A percentile compares a stretch with the other conserved stretches of the same genome.
Evolutionary conservation across 306 rosid genomes (phyloP).

Genomic region (Arachis hypogaea): DNA sequence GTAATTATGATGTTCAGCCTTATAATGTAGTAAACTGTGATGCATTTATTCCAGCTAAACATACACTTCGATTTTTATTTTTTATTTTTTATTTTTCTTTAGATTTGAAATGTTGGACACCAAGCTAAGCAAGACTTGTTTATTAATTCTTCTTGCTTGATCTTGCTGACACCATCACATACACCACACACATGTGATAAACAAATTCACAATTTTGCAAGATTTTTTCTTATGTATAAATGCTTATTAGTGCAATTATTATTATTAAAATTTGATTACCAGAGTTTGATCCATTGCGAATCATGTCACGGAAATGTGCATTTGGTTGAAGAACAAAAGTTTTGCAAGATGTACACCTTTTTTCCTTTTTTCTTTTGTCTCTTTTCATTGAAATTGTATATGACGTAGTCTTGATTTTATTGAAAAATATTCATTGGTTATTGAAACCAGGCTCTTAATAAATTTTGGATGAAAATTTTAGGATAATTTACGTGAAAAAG

Average conservation of each 20-base stretch:
- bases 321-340: not conserved
- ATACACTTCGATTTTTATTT: conserved; percentile 5
- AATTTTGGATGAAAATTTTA: not conserved
- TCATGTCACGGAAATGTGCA: not conserved
- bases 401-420: not conserved
- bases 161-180: not conserved
- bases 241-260: too few species aligned
- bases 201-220: too few species aligned
- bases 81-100: not conserved
- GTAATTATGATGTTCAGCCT: conserved; percentile 47
- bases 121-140: not conserved
- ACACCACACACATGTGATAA: not conserved
- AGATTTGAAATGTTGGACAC: too few species aligned
- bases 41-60: conserved; percentile 41
- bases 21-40: conserved; percentile 35
- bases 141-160: not conserved
- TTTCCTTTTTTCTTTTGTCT: conserved; percentile 14
- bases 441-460: too few species aligned
- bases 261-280: not conserved
- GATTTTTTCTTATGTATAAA: too few species aligned
- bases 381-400: not conserved
- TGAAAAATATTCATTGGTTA: not conserved
- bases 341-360: not conserved
- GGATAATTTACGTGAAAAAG: too few species aligned
- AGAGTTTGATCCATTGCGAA: not conserved